phyloP scores from a whole-genome alignment of 352 stramenopile species.

The Globisporangium okanoganense region DNA sequence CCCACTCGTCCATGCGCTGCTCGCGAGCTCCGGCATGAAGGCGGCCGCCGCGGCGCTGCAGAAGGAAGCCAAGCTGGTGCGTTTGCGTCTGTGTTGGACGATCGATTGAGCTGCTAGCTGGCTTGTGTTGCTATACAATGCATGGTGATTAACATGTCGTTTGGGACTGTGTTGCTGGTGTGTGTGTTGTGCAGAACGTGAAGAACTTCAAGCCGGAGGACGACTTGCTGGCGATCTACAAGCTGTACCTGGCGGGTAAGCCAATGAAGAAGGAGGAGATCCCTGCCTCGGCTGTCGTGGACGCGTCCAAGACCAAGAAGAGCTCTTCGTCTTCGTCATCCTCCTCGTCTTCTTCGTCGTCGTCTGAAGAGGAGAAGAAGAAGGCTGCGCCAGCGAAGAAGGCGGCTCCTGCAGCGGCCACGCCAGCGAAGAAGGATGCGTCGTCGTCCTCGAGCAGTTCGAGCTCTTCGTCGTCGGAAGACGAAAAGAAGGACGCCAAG shows the following conservation, averaged over 20 bases:
- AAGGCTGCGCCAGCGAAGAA: slow-evolving; percentile 21
- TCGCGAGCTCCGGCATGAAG: slow-evolving; percentile 63
- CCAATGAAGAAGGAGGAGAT: slow-evolving; percentile 50
- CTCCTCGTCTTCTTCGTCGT: slow-evolving; percentile 34
- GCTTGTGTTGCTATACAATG: not conserved
- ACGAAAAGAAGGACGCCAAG: slow-evolving; percentile 20
- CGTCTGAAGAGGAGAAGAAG: slow-evolving; percentile 30
- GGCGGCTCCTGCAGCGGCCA: not conserved
- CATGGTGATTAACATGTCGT: slow-evolving; percentile 1
- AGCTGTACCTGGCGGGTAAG: slow-evolving; percentile 56
- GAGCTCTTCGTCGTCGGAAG: slow-evolving; percentile 24
- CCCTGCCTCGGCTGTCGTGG: slow-evolving; percentile 44
- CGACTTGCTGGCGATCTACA: slow-evolving; percentile 75
- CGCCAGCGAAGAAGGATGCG: slow-evolving; percentile 16
- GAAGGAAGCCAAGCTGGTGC: slow-evolving; percentile 73
- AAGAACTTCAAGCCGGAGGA: slow-evolving; percentile 56
- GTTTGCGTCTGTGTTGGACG: slow-evolving; percentile 12
- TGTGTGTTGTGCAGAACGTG: slow-evolving; percentile 23
- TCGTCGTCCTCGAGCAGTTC: slow-evolving; percentile 17
- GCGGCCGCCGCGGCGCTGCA: slow-evolving; percentile 56
- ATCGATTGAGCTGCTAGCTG: not conserved
- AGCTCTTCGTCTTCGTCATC: slow-evolving; percentile 25
- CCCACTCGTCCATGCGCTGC: slow-evolving; percentile 67
- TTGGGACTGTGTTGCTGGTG: slow-evolving; percentile 1
- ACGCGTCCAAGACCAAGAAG: slow-evolving; percentile 52